A percentile compares a stretch with the other conserved stretches of the same genome.
Evolutionary conservation across 2,329 filamentous ascomycete genomes (phyloP).

Genomic region (Periconia sp.): DNA sequence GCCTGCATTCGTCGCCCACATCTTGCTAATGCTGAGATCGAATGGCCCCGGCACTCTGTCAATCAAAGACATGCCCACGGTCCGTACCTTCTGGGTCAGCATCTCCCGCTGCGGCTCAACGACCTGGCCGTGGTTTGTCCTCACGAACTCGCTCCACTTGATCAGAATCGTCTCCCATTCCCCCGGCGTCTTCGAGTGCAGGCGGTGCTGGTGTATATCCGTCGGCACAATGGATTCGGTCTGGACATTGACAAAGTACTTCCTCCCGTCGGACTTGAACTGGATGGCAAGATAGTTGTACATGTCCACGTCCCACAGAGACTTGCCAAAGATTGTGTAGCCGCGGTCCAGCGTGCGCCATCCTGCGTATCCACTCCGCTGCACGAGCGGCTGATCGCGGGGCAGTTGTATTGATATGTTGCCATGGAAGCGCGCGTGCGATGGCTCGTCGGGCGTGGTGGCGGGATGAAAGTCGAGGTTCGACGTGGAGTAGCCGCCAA

Average conservation of each 20-base stretch:
- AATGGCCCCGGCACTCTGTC: conserved; percentile 89
- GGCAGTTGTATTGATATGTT: conserved; percentile 87
- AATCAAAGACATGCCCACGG: conserved; percentile 84
- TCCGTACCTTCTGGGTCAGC: conserved; percentile 82
- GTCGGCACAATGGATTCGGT: conserved; percentile 92
- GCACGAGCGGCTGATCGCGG: conserved; percentile 71
- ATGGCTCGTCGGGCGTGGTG: conserved; percentile 56
- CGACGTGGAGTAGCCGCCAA: conserved; percentile 83
- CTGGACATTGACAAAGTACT: conserved; percentile 95
- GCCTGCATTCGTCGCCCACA: conserved; percentile 85
- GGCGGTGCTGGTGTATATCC: conserved; percentile 93
- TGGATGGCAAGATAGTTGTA: conserved; percentile 88
- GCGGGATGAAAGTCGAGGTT: conserved; percentile 68
- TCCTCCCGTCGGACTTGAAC: conserved; percentile 86
- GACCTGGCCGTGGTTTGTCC: conserved; percentile 90
- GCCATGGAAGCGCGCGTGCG: conserved; percentile 84
- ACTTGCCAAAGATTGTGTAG: conserved; percentile 81
- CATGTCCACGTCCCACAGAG: conserved; percentile 87
- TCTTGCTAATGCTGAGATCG: conserved; percentile 80
- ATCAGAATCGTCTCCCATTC: conserved; percentile 97
- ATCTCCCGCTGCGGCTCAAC: conserved; percentile 93
- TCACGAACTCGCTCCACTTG: conserved; percentile 89
- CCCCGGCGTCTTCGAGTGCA: conserved; percentile 79
- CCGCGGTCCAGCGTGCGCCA: conserved; percentile 83
- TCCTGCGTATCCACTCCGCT: conserved; percentile 85